phyloP scores from a whole-genome alignment of 2,329 filamentous ascomycete genomes.

The Hypoxylon sp. region DNA sequence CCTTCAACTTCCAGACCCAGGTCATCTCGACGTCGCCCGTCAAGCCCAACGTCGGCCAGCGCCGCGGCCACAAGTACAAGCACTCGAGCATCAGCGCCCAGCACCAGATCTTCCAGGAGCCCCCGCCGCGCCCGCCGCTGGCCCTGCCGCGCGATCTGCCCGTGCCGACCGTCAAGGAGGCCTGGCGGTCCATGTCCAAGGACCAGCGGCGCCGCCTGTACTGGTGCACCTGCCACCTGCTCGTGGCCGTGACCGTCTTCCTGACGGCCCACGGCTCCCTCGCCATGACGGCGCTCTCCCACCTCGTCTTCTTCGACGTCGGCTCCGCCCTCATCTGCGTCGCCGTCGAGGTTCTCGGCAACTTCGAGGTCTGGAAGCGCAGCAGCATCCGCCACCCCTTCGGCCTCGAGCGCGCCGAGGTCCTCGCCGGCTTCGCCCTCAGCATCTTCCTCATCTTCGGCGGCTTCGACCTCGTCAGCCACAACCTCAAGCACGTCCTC shows the following conservation, averaged over 20 bases:
- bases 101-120: slow-evolving; percentile 96
- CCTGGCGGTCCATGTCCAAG: slow-evolving; percentile 85
- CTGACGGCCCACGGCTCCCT: slow-evolving; percentile 86
- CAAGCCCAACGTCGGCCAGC: slow-evolving; percentile 87
- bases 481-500: slow-evolving; percentile 91
- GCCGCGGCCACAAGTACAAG: slow-evolving; percentile 96
- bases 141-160: slow-evolving; percentile 91
- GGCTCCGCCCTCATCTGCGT: slow-evolving; percentile 91
- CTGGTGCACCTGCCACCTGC: slow-evolving; percentile 90
- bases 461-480: slow-evolving; percentile 92
- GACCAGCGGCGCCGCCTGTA: slow-evolving; percentile 83
- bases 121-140: slow-evolving; percentile 82
- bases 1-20: slow-evolving; percentile 95
- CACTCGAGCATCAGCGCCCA: slow-evolving; percentile 88
- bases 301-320: slow-evolving; percentile 94
- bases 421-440: slow-evolving; percentile 94
- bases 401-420: slow-evolving; percentile 88
- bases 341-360: slow-evolving; percentile 88
- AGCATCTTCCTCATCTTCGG: slow-evolving; percentile 97
- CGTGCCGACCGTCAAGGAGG: slow-evolving; percentile 87
- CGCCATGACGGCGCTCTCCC: slow-evolving; percentile 89
- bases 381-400: slow-evolving; percentile 94
- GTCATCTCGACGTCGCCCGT: slow-evolving; percentile 77
- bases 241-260: slow-evolving; percentile 83
- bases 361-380: slow-evolving; percentile 97